phyloP scores from a whole-genome alignment of 305 asterid species.

The Fraxinus angustifolia region DNA sequence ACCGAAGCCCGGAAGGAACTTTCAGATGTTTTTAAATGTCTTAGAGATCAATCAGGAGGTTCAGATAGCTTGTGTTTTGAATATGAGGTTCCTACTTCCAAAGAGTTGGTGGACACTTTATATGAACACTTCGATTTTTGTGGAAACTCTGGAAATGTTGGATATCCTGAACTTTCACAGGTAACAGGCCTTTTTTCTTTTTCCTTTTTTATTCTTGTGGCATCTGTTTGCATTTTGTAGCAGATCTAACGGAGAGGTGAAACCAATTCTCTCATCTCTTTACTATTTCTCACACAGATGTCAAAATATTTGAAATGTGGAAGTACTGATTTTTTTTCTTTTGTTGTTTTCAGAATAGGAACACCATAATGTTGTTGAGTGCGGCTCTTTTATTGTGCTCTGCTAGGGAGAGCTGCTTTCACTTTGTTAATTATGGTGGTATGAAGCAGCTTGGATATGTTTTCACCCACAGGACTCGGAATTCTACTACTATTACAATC shows the following conservation, averaged over 20 bases:
- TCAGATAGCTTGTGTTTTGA: conserved; percentile 49
- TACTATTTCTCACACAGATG: conserved; percentile 7
- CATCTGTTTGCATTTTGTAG: conserved; percentile 16
- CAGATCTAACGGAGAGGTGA: conserved; percentile 19
- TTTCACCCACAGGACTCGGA: conserved; percentile 41
- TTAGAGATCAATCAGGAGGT: conserved; percentile 41
- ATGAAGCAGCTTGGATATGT: conserved; percentile 83
- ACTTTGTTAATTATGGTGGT: conserved; percentile 72
- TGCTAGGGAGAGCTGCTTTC: conserved; percentile 81
- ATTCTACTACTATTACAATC: conserved; percentile 52
- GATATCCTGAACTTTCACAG: conserved; percentile 57
- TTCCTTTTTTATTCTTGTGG: conserved; percentile 6
- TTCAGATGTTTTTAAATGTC: conserved; percentile 40
- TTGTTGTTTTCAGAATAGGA: conserved; percentile 55
- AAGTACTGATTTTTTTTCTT: conserved; percentile 17
- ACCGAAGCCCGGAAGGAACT: conserved; percentile 61
- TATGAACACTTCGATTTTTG: conserved; percentile 37
- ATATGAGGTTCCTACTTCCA: conserved; percentile 56
- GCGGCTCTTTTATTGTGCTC: conserved; percentile 73
- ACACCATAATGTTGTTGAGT: conserved; percentile 60
- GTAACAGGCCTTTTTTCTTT: conserved; percentile 33
- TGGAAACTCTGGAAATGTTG: conserved; percentile 39
- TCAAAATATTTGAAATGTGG: not conserved
- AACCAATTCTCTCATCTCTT: conserved; percentile 13
- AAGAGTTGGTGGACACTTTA: conserved; percentile 63